Base-by-base conservation (phyloP, 495 filamentous ascomycete species). In the Aspergillus nanangensis region DNA sequence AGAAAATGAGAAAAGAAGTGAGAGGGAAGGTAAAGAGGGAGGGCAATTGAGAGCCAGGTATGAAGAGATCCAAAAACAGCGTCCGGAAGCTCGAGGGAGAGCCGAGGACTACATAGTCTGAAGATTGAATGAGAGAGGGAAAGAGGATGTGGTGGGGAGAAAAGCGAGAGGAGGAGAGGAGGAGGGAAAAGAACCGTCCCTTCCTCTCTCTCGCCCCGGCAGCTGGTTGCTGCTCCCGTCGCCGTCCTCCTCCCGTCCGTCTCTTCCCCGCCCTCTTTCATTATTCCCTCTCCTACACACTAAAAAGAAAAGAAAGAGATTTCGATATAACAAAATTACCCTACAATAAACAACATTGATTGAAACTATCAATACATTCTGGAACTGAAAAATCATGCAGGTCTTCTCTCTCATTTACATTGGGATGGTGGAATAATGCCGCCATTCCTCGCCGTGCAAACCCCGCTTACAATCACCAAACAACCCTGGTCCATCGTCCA, bases 81-180 rank as follows among this genome's bases (percentile, higher is more conserved):
- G 61, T 61, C 62, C 55, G 51, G 44, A 55, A 70, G 67, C 69
- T 66, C 62, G 53, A 52, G 51, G 38, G 45, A 62, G 51, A 61
- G 64, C 59, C 57, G 62, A 61, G 50, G 62, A 63, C 71, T 71
- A 70, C 67, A 69, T 75, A 75, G 69, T 72, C 64, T 54, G 63
- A 53, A 55, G 56, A 51, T 53, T 58, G 63, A 61, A 50, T 61
- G 58, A 55, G 57, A 53, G 52, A 56, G 52, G 61, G 56, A 53
- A 52, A 50, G 56, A 55, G 52, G 56, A 53, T 56, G 55, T 56
- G 52, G 56, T 38, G 33, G 35, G 55, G 49, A 46, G 47, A 38
- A 45, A 46, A 53, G 52, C 37, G 63, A 62, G 45, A 42, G 42
- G 49, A 36, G 29, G 39, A 44, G 43, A 48, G 34, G 27, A 46